Evolutionary conservation across 805 yeast genomes (phyloP).

Genomic region (Candida jianshihensis): DNA sequence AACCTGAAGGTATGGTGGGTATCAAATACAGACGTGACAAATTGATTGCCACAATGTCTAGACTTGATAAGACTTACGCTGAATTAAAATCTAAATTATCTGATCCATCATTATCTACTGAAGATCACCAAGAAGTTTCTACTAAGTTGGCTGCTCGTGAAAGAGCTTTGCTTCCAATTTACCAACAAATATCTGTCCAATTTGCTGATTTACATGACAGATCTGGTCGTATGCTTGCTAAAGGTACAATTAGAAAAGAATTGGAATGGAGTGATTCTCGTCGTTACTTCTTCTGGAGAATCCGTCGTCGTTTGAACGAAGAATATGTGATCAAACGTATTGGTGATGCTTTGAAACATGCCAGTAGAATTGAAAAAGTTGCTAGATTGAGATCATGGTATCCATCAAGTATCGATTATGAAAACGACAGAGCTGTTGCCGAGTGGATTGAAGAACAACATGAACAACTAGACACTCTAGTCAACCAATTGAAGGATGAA

Average conservation of each 20-base stretch:
- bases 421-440: slow-evolving; percentile 73
- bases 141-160: slow-evolving; percentile 74
- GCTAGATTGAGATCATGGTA: slow-evolving; percentile 87
- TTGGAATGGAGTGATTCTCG: slow-evolving; percentile 83
- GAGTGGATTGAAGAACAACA: slow-evolving; percentile 81
- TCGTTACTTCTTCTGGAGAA: slow-evolving; percentile 98
- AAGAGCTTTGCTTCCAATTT: slow-evolving; percentile 72
- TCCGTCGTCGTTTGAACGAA: slow-evolving; percentile 91
- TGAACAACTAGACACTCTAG: slow-evolving; percentile 47
- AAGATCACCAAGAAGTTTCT: slow-evolving; percentile 58
- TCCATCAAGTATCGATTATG: slow-evolving; percentile 60
- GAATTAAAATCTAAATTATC: slow-evolving; percentile 56
- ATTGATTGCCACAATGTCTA: slow-evolving; percentile 81
- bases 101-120: slow-evolving; percentile 46
- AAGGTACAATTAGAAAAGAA: slow-evolving; percentile 83
- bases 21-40: slow-evolving; percentile 95
- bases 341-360: slow-evolving; percentile 50
- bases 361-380: slow-evolving; percentile 71
- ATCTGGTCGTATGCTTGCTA: slow-evolving; percentile 95
- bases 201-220: slow-evolving; percentile 98
- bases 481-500: slow-evolving; percentile 61
- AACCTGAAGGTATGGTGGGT: slow-evolving; percentile 99
- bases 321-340: slow-evolving; percentile 77
- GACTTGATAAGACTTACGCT: slow-evolving; percentile 75
- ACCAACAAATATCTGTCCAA: slow-evolving; percentile 87